These are phyloP conservation scores for Sinapis alba DNA, from an alignment of 441 rosid species.

Conservation along the genomic window DNA sequence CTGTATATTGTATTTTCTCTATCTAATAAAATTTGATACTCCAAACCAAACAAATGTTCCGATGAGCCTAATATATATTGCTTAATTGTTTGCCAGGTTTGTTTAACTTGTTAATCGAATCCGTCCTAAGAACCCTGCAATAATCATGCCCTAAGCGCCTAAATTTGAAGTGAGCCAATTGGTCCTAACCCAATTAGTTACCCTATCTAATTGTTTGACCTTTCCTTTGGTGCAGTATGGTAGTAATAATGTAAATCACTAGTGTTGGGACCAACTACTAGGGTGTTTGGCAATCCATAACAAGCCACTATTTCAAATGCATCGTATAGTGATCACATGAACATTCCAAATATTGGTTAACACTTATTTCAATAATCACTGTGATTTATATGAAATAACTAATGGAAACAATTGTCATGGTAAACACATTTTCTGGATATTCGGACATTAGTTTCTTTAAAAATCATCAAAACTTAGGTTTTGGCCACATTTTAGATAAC, in stretches of 20 bases:
- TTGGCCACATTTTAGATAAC: no score
- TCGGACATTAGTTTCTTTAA: no score
- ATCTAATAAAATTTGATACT: neutral
- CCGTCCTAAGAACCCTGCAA: no score
- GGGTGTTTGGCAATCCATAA: neutral
- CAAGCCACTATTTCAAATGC: no score
- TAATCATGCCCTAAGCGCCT: no score
- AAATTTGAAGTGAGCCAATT: slow-evolving; percentile 54
- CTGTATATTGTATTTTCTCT: neutral
- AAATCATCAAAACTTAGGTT: no score
- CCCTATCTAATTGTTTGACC: neutral
- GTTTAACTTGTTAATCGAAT: neutral
- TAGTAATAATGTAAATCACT: neutral
- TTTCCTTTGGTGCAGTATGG: neutral
- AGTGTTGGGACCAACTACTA: neutral
- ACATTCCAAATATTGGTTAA: no score
- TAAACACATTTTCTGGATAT: no score
- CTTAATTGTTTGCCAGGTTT: neutral
- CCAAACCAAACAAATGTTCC: neutral
- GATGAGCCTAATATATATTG: neutral
- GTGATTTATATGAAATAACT: no score
- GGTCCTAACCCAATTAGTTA: slow-evolving; percentile 56
- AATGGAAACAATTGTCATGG: no score
- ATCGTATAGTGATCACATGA: no score
- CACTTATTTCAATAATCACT: no score